A percentile compares a stretch with the other conserved stretches of the same genome.
phyloP scores from a whole-genome alignment of 345 rosid species.

The Eucalyptus erythrocorys region DNA sequence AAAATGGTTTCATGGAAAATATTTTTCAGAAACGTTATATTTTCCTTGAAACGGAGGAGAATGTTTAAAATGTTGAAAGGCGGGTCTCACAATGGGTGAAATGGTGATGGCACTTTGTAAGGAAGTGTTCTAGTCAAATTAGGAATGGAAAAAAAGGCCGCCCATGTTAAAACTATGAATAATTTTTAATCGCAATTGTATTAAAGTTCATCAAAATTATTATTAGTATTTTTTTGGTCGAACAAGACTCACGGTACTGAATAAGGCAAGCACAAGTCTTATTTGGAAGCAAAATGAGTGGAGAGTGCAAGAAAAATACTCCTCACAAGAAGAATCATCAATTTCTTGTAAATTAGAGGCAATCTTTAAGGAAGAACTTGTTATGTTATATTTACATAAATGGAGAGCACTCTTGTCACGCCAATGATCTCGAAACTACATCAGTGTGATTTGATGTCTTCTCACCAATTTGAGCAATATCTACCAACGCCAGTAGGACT shows the following conservation, averaged over 20 bases:
- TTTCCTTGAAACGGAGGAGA: too few species aligned
- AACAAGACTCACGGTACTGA: too few species aligned
- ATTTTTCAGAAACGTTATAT: rapidly evolving
- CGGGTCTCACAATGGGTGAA: rapidly evolving
- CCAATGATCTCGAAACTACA: background rate
- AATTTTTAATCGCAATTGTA: background rate
- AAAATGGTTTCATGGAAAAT: too few species aligned
- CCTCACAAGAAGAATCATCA: background rate
- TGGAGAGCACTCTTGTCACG: background rate
- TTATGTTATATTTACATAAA: background rate
- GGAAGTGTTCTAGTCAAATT: background rate
- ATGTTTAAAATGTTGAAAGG: background rate
- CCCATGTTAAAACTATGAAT: background rate
- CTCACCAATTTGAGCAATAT: rapidly evolving
- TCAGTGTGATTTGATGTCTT: background rate
- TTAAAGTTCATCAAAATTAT: too few species aligned
- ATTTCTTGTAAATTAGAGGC: background rate
- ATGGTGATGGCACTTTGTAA: rapidly evolving
- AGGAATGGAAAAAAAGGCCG: background rate
- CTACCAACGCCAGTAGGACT: background rate
- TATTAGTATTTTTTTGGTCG: too few species aligned
- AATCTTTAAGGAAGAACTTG: background rate
- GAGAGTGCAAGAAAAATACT: background rate
- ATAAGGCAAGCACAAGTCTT: background rate
- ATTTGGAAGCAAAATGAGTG: background rate